Base-by-base conservation (phyloP, 352 stramenopile genomes). In the Globisporangium nagaii region DNA sequence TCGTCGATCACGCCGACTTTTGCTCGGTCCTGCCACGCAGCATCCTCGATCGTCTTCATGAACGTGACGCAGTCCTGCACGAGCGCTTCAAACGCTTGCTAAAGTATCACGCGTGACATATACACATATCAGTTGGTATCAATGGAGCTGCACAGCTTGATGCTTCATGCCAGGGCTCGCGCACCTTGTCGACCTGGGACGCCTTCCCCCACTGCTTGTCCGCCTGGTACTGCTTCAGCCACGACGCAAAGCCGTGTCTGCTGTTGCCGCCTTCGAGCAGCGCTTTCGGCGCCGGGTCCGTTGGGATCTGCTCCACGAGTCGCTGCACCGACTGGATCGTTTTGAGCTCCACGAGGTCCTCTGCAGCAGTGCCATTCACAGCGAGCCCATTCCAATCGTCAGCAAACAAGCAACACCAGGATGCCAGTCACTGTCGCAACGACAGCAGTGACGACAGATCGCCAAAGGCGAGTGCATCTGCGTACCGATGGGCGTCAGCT, bases 281-380 rank as follows among this genome's bases (percentile, higher is more conserved):
- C 11, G 17, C 15, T 30, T 41, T 40, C 0, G 55, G 55, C 2
- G 19, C 36, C 5, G 36, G 35, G 34, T n/a, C 42, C 41, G 49
- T 62, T 58, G 22, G 64, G 34, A 79, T 58, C 50, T 75, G 71
- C 31, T 77, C 71, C 43, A 70, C 63, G 20, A 88, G 58, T 2
- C 66, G 72, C 59, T 88, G 71, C 53, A 86, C 75, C 7, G 68
- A 54, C 28, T 62, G 25, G 36, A 90, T 70, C 58, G 76, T 84
- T 46, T 68, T 63, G 39, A 90, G 70, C 67, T 90, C 79, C 41
- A 63, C 52, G 5, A 88, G 39, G 20, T 82, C 68, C 39, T 74
- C 74, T 75, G 31, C 6, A n/a, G 32, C 13, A 39, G 25, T 3
- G n/a, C n/a, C n/a, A n/a, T n/a, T n/a, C n/a, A n/a, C n/a, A n/a